Percentiles rank a stretch among this genome's conserved stretches.
Conservation (phyloP, 1,139 yeast genomes). For the Debaryomycetaceae sp. region DNA sequence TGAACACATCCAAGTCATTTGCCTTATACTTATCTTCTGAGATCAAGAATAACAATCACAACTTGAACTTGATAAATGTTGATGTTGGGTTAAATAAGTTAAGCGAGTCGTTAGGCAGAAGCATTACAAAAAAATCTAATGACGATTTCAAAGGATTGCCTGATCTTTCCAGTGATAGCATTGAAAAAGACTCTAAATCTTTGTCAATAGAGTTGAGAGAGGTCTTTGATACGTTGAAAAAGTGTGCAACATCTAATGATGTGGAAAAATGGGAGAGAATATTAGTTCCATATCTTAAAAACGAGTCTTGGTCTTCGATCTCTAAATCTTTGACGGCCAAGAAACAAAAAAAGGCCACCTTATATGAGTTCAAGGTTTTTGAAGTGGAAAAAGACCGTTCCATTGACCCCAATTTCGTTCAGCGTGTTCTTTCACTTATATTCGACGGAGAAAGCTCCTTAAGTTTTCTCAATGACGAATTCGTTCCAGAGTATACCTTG, state of each 20-base stretch:
- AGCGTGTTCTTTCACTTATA: slow-evolving; percentile 44
- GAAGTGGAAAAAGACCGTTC: slow-evolving; percentile 68
- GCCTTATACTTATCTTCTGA: slow-evolving; percentile 43
- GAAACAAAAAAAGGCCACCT: slow-evolving; percentile 9
- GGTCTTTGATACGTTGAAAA: slow-evolving; percentile 20
- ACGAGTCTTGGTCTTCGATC: slow-evolving; percentile 23
- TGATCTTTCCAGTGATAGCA: slow-evolving; percentile 22
- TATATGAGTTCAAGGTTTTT: slow-evolving; percentile 36
- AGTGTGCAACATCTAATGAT: slow-evolving; percentile 16
- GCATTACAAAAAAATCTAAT: slow-evolving; percentile 27
- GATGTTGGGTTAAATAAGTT: slow-evolving; percentile 70
- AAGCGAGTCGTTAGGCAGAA: slow-evolving; percentile 70
- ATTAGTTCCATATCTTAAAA: slow-evolving; percentile 33
- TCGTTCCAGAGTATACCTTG: slow-evolving; percentile 57
- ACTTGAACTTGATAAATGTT: slow-evolving; percentile 47
- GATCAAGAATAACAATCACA: slow-evolving; percentile 40
- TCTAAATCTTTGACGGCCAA: slow-evolving; percentile 14
- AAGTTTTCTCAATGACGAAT: slow-evolving; percentile 18
- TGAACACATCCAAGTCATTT: slow-evolving; percentile 37
- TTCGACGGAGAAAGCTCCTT: slow-evolving; percentile 24
- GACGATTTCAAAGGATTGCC: slow-evolving; percentile 26
- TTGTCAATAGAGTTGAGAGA: slow-evolving; percentile 20
- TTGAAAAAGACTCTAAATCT: slow-evolving; percentile 17
- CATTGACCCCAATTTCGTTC: slow-evolving; percentile 60
- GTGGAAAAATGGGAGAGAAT: slow-evolving; percentile 29